phyloP scores from a whole-genome alignment of 2,329 filamentous ascomycete species.

The Fusarium algeriense region DNA sequence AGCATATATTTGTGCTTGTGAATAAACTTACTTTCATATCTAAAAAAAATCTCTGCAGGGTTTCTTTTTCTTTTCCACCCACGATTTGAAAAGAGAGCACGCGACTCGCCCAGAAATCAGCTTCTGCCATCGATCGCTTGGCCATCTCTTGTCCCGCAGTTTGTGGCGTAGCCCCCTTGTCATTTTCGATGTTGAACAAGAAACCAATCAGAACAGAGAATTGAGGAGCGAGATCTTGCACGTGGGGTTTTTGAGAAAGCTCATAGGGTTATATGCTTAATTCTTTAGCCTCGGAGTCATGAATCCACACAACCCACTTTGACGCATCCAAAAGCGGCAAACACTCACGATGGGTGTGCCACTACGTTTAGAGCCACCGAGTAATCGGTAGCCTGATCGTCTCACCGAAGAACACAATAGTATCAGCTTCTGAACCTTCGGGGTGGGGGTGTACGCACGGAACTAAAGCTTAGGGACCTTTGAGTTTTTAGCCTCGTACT shows the following conservation, averaged over 20 bases:
- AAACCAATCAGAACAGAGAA: not conserved
- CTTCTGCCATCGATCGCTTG: slow-evolving; percentile 22
- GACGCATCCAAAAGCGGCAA: slow-evolving; percentile 18
- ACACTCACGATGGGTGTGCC: slow-evolving; percentile 22
- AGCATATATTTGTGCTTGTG: slow-evolving; percentile 6
- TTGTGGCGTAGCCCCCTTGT: slow-evolving; percentile 22
- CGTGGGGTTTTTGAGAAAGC: slow-evolving; percentile 23
- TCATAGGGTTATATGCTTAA: slow-evolving; percentile 42
- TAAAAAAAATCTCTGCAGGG: slow-evolving; percentile 22
- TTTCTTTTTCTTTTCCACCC: not conserved
- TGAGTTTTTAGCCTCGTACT: slow-evolving; percentile 2
- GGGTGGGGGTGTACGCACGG: slow-evolving; percentile 10
- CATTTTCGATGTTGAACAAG: not conserved
- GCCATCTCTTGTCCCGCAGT: slow-evolving; percentile 22
- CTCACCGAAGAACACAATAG: slow-evolving; percentile 34
- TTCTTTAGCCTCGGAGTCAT: slow-evolving; percentile 1
- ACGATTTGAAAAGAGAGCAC: slow-evolving; percentile 13
- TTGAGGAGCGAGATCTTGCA: slow-evolving; percentile 11
- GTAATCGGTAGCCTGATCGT: slow-evolving; percentile 41
- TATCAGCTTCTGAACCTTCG: slow-evolving; percentile 21
- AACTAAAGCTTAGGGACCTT: slow-evolving; percentile 13
- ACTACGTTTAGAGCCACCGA: slow-evolving; percentile 7
- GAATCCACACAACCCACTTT: not conserved
- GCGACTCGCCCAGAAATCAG: slow-evolving; percentile 32
- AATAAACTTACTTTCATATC: slow-evolving; percentile 14